phyloP scores from a whole-genome alignment of 805 yeast genomes.

The Metschnikowia hibisci region DNA sequence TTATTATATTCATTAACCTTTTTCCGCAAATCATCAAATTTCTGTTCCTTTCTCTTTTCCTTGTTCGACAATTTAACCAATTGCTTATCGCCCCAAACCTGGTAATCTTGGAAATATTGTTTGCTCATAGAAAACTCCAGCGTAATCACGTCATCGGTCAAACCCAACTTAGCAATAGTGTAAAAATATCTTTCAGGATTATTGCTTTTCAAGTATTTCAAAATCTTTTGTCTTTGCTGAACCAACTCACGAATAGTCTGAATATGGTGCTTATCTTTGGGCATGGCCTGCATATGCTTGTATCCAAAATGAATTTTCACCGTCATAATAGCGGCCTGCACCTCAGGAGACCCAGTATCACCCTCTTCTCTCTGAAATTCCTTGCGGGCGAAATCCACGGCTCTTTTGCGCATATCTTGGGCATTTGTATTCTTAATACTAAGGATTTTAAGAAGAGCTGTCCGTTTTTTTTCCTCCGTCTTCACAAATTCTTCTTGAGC shows the following conservation, averaged over 20 bases:
- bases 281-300: constrained; percentile 61
- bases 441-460: constrained; percentile 66
- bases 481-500: constrained; percentile 26
- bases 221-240: constrained; percentile 80
- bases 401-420: constrained; percentile 53
- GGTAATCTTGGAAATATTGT: constrained; percentile 72
- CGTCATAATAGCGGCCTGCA: constrained; percentile 89
- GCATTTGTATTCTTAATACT: constrained; percentile 67
- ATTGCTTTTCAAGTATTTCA: constrained; percentile 77
- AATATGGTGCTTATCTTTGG: constrained; percentile 68
- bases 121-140: constrained; percentile 79
- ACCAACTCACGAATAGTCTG: constrained; percentile 76
- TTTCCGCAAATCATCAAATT: constrained; percentile 33
- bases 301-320: constrained; percentile 74
- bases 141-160: constrained; percentile 72
- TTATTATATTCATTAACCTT: constrained; percentile 37
- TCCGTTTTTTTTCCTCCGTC: constrained; percentile 54
- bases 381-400: constrained; percentile 59
- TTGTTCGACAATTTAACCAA: constrained; percentile 48
- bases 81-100: constrained; percentile 71
- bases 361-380: constrained; percentile 84
- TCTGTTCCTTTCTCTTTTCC: constrained; percentile 28
- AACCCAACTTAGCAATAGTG: constrained; percentile 82
- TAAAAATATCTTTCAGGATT: constrained; percentile 80
- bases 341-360: constrained; percentile 94